Conservation (phyloP, 805 yeast species). For the Pichia rugopelliculosa region DNA sequence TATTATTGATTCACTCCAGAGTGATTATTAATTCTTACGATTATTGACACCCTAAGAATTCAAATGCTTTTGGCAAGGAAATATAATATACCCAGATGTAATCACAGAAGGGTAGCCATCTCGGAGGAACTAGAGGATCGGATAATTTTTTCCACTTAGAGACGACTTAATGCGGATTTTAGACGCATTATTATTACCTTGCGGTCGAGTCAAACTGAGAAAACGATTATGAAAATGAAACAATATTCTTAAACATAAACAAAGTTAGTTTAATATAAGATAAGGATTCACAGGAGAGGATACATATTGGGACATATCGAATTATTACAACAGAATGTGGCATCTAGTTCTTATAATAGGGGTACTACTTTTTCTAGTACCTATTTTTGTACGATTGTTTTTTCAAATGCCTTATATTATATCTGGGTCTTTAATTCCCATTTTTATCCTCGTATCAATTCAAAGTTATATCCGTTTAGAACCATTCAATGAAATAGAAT, state of each 20-base stretch:
- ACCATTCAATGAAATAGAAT: background rate
- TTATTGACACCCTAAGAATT: too few species aligned
- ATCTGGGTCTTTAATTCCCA: conserved; percentile 16
- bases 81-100: too few species aligned
- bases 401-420: conserved; percentile 7
- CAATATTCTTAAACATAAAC: background rate
- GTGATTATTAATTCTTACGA: too few species aligned
- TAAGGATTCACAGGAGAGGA: background rate
- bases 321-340: background rate
- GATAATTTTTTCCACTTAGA: too few species aligned
- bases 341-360: background rate
- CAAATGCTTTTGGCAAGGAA: too few species aligned
- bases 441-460: background rate
- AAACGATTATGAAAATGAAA: background rate
- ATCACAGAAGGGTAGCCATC: too few species aligned
- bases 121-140: too few species aligned
- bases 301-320: background rate
- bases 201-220: too few species aligned
- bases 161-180: too few species aligned
- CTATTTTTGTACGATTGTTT: conserved; percentile 6
- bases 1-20: too few species aligned
- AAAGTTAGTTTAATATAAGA: too few species aligned
- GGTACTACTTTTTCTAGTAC: conserved; percentile 3
- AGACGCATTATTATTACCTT: too few species aligned
- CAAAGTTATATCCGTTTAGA: background rate